Conservation (phyloP, 2,329 filamentous ascomycete species). For the Pestalotiopsis sp. region DNA sequence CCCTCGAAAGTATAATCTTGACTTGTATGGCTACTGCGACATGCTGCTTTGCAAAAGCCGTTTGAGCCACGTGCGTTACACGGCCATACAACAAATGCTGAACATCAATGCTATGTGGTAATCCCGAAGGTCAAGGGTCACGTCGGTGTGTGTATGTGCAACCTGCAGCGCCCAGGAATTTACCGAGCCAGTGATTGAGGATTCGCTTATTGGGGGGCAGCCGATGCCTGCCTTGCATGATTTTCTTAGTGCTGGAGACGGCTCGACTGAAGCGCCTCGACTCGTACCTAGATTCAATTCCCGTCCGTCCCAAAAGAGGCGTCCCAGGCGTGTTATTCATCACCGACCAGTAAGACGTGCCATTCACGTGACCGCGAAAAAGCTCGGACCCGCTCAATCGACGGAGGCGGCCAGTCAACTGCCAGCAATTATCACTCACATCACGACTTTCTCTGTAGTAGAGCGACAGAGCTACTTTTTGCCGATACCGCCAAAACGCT, state of each 20-base stretch:
- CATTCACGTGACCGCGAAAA: conserved; percentile 11
- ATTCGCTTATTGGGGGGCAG: neutral
- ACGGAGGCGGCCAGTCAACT: conserved; percentile 8
- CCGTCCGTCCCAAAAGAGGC: neutral
- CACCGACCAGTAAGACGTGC: neutral
- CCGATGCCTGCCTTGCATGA: neutral
- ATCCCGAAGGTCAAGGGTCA: neutral
- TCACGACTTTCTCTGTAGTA: conserved; percentile 12
- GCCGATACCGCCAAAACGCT: neutral
- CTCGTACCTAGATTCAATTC: too few relatives aligned
- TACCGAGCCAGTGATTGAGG: neutral
- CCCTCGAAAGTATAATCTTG: neutral
- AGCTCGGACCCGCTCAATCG: neutral
- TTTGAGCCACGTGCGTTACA: neutral
- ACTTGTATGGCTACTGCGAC: neutral
- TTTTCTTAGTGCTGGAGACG: neutral
- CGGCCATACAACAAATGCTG: neutral
- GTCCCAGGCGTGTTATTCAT: neutral
- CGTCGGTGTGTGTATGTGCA: neutral
- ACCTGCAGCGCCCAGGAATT: neutral
- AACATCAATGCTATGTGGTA: neutral
- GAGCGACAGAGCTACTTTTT: conserved; percentile 1
- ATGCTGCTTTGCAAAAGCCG: neutral
- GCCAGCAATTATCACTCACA: conserved; percentile 17
- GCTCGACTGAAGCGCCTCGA: neutral